Evolutionary conservation across 2,329 filamentous ascomycete species (phyloP).

Genomic region (Aspergillus pseudonomiae): DNA sequence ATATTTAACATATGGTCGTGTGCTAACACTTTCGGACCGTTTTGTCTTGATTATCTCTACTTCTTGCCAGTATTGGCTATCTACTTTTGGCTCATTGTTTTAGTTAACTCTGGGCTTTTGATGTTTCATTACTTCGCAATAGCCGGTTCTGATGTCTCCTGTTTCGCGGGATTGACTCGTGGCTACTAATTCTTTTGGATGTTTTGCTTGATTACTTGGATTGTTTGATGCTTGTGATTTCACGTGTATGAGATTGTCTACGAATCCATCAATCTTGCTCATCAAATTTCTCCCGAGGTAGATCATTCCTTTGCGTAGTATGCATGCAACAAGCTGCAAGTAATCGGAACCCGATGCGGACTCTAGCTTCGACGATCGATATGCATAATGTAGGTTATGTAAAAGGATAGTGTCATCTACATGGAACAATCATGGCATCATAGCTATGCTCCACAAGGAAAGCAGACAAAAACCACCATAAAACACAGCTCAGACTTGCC

Average conservation of each 20-base stretch:
- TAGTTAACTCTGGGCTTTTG: slow-evolving; percentile 9
- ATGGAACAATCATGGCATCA: background rate
- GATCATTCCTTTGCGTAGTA: background rate
- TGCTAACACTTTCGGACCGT: background rate
- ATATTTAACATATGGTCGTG: slow-evolving; percentile 11
- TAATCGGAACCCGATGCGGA: background rate
- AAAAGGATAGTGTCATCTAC: background rate
- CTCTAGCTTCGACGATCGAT: background rate
- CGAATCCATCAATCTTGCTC: slow-evolving; percentile 1
- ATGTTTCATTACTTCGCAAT: slow-evolving; percentile 13
- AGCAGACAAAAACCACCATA: background rate
- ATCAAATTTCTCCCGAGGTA: background rate
- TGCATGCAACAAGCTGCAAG: background rate
- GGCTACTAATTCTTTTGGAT: slow-evolving; percentile 33
- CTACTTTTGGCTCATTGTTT: background rate
- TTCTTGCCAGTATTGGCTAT: background rate
- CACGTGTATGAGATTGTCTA: slow-evolving; percentile 16
- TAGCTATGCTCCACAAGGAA: background rate
- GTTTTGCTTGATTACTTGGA: slow-evolving; percentile 7
- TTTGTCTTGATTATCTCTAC: slow-evolving; percentile 1
- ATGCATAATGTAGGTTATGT: background rate
- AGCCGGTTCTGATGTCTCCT: slow-evolving; percentile 58
- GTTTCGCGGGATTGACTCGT: slow-evolving; percentile 53
- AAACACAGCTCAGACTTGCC: slow-evolving; percentile 37
- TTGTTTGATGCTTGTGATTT: slow-evolving; percentile 1